Conservation (phyloP, 2,329 filamentous ascomycete species). For the Diaporthe citrichinensis region DNA sequence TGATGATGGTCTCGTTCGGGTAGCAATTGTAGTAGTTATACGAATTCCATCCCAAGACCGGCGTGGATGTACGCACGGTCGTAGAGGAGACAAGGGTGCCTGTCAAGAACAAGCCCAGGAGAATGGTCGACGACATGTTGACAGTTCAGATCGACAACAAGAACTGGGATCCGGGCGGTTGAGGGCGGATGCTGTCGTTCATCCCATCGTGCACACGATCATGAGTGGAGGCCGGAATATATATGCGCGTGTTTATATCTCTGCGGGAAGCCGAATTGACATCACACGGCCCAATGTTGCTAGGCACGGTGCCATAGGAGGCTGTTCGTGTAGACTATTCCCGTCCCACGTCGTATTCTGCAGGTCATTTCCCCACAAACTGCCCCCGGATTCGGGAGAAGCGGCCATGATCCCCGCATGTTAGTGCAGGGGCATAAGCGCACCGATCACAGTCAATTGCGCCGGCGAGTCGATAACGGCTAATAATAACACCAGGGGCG, state of each 20-base stretch:
- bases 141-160: background rate
- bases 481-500: background rate
- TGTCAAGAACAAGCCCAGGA: slow-evolving; percentile 30
- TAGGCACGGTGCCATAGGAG: slow-evolving; percentile 18
- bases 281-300: slow-evolving; percentile 11
- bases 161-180: background rate
- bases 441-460: slow-evolving; percentile 33
- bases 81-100: slow-evolving; percentile 34
- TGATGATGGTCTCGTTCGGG: slow-evolving; percentile 63
- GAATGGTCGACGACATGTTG: slow-evolving; percentile 13
- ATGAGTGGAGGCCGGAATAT: background rate
- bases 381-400: slow-evolving; percentile 17
- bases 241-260: background rate
- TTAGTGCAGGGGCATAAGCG: slow-evolving; percentile 31
- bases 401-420: slow-evolving; percentile 19
- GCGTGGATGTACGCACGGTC: slow-evolving; percentile 47
- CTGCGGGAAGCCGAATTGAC: background rate
- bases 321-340: background rate
- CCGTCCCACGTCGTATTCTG: slow-evolving; percentile 31
- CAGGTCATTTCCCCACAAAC: slow-evolving; percentile 21
- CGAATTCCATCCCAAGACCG: slow-evolving; percentile 69
- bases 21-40: slow-evolving; percentile 70
- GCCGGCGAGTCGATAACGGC: slow-evolving; percentile 17
- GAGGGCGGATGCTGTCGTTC: background rate
- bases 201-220: background rate